These are phyloP conservation scores for Tuber magnatum DNA, from an alignment of 495 filamentous ascomycete genomes.

Conservation along the genomic window DNA sequence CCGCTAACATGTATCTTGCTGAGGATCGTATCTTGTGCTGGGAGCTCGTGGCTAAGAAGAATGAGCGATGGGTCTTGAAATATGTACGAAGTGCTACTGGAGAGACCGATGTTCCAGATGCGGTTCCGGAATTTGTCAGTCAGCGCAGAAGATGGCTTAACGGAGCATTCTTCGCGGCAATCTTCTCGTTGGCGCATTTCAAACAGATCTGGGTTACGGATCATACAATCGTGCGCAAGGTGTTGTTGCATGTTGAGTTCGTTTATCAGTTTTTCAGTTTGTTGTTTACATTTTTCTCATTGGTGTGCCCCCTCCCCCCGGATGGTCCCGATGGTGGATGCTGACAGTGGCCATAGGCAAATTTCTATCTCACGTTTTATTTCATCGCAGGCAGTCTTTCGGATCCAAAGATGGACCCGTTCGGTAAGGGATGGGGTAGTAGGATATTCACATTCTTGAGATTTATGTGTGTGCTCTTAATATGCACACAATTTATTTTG, in stretches of 20 bases:
- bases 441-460: conserved; percentile 81
- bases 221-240: conserved; percentile 79
- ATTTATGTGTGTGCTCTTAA: conserved; percentile 76
- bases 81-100: conserved; percentile 94
- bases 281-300: conserved; percentile 93
- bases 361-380: conserved; percentile 98
- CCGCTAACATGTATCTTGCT: conserved; percentile 98
- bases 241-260: conserved; percentile 91
- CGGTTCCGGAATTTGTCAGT: conserved; percentile 88
- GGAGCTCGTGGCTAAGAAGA: conserved; percentile 94
- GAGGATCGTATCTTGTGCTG: conserved; percentile 98
- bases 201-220: conserved; percentile 89
- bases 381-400: conserved; percentile 94
- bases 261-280: conserved; percentile 87
- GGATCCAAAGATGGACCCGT: conserved; percentile 75
- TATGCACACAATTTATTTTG: conserved; percentile 92
- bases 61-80: conserved; percentile 92
- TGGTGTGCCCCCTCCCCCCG: conserved; percentile 46
- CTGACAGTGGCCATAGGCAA: conserved; percentile 52
- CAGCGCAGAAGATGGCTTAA: conserved; percentile 96
- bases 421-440: conserved; percentile 72
- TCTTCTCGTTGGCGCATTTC: conserved; percentile 94
- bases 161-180: conserved; percentile 96
- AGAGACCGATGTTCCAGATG: conserved; percentile 93
- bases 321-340: conserved; percentile 8